Evolutionary conservation across 1,284 basidiomycete species (phyloP), one percentile per base, ranked within the genome.

Genomic region (Ganoderma multipileum): DNA sequence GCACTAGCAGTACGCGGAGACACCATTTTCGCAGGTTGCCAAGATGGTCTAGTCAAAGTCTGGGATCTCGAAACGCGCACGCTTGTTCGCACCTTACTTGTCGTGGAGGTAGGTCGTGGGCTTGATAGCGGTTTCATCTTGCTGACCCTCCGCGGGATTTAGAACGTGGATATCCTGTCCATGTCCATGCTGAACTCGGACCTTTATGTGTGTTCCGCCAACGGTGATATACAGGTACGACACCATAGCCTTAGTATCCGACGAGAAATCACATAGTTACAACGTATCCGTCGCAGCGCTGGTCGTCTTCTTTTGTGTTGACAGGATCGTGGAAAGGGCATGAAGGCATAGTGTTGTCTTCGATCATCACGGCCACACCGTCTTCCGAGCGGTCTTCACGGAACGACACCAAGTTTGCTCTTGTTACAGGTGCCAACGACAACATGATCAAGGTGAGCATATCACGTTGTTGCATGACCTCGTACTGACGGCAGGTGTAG

Each of bases 41-140:
- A 99, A 80, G 95, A 95, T 72, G 97, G 97, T 1, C 91, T 93
- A 72, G 94, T 99, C 74, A 93, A 93, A 72, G 92, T 99, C 7
- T 91, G 95, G 83, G 97, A 99, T 78, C 83, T 98, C 12, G 96
- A 97, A 77, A 97, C 95, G 0, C 91, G 90, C 69, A 94, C 95
- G 0, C 83, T 94, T 44, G 91, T 99, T 16, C 86, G 97, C 54
- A 94, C 91, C 0, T 92, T 99, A 64, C 90, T 95, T 23, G 93
- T 94, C 0, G 91, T 96, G 76, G 91, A 94, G 80, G 93, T 92
- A 63, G 30, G 82, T 73, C 23, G 20, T 26, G 3, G 18, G 12
- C n/a, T 44, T 12, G 14, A 23, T 26, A 30, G 6, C 26, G 6
- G 6, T 36, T 63, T 38, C 20, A 59, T 30, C 16, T 28, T 42